These are phyloP conservation scores for Plasmodium berghei DNA, from an alignment of 169 alveolate species.

Conservation along the genomic window DNA sequence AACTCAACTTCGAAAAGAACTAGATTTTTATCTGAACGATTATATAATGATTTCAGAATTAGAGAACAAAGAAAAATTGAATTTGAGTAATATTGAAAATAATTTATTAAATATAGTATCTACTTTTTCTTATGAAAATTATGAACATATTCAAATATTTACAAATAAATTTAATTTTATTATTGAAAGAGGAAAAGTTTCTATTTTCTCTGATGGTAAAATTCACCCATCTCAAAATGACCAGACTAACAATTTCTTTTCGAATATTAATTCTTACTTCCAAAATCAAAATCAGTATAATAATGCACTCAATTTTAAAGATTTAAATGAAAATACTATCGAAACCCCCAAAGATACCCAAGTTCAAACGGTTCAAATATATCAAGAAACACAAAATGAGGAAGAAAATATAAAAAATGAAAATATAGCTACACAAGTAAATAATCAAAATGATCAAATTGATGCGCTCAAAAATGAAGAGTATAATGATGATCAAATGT, in stretches of 20 bases:
- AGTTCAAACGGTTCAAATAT: too few relatives aligned
- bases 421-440: not conserved
- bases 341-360: too few relatives aligned
- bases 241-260: too few relatives aligned
- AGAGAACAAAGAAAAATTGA: too few relatives aligned
- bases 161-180: not conserved
- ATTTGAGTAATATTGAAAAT: not conserved
- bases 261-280: too few relatives aligned
- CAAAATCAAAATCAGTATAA: too few relatives aligned
- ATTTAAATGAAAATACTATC: too few relatives aligned
- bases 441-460: not conserved
- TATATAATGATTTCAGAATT: not conserved
- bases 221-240: too few relatives aligned
- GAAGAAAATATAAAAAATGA: not conserved
- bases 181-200: not conserved
- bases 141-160: not conserved
- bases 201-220: too few relatives aligned
- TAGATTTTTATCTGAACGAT: constrained; percentile 9
- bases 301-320: too few relatives aligned
- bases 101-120: not conserved
- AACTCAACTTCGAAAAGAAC: not conserved
- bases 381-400: too few relatives aligned
- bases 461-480: not conserved
- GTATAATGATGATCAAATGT: not conserved
- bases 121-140: not conserved